Conservation (phyloP, 2,329 filamentous ascomycete species). For the Venturia asperata region DNA sequence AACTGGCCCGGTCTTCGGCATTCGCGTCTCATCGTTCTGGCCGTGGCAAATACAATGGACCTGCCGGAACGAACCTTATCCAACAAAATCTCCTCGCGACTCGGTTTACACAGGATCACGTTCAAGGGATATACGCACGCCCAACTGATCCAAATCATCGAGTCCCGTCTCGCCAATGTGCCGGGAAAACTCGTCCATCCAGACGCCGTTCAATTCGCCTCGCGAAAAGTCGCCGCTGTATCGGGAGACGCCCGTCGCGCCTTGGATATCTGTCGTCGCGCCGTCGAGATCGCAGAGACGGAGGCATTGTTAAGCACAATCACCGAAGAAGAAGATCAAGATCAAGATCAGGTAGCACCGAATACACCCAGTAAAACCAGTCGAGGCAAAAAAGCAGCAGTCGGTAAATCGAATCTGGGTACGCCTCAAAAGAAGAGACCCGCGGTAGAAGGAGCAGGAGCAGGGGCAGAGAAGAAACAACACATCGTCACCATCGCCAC, state of each 20-base stretch:
- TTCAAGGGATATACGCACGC: constrained; percentile 97
- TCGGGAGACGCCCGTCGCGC: constrained; percentile 89
- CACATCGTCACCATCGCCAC: constrained; percentile 79
- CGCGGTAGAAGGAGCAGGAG: background rate
- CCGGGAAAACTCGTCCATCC: constrained; percentile 83
- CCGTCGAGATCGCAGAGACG: constrained; percentile 88
- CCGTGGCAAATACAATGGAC: constrained; percentile 99
- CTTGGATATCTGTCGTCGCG: constrained; percentile 88
- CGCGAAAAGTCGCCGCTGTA: constrained; percentile 91
- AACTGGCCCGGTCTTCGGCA: constrained; percentile 94
- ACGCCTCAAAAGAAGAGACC: constrained; percentile 26
- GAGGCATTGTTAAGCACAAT: constrained; percentile 40
- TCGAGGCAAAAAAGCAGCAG: constrained; percentile 29
- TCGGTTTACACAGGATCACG: constrained; percentile 81
- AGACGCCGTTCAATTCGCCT: constrained; percentile 93
- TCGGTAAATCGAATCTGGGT: constrained; percentile 17
- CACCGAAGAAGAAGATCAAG: constrained; percentile 28
- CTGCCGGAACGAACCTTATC: constrained; percentile 89
- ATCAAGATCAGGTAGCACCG: constrained; percentile 38
- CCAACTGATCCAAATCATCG: constrained; percentile 94
- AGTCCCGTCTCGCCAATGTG: constrained; percentile 83
- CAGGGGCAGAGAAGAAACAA: constrained; percentile 25
- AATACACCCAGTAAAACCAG: constrained; percentile 57
- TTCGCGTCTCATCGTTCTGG: constrained; percentile 87
- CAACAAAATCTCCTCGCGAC: constrained; percentile 93